phyloP scores from a whole-genome alignment of 2,329 filamentous ascomycete genomes.

The Alternaria triticina region DNA sequence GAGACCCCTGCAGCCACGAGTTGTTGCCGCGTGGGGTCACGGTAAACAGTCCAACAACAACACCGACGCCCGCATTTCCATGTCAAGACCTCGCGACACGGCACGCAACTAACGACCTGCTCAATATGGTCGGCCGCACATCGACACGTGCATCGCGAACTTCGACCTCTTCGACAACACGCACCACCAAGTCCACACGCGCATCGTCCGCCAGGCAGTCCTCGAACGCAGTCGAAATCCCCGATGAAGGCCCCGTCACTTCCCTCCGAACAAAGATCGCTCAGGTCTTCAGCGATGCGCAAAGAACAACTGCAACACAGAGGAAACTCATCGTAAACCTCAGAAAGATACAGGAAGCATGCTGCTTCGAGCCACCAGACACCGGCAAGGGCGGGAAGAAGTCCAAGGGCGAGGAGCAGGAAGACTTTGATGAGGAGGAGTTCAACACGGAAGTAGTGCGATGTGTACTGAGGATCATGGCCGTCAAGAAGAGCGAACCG shows the following conservation, averaged over 20 bases:
- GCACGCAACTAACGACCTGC: constrained; percentile 10
- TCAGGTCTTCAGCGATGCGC: constrained; percentile 65
- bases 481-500: constrained; percentile 88
- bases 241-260: constrained; percentile 74
- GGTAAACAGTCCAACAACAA: constrained; percentile 19
- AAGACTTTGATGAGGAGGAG: constrained; percentile 80
- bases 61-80: constrained; percentile 12
- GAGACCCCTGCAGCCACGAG: constrained; percentile 14
- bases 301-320: constrained; percentile 87
- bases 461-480: constrained; percentile 81
- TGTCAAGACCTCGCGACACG: constrained; percentile 9
- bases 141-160: constrained; percentile 50
- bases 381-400: constrained; percentile 55
- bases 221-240: constrained; percentile 56
- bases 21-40: constrained; percentile 9
- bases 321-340: constrained; percentile 86
- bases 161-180: constrained; percentile 45
- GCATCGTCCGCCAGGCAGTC: constrained; percentile 52
- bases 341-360: constrained; percentile 88
- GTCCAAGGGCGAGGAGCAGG: constrained; percentile 49
- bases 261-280: constrained; percentile 76
- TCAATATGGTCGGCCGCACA: constrained; percentile 55
- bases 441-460: constrained; percentile 87
- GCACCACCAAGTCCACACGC: constrained; percentile 54
- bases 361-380: constrained; percentile 63